Percentiles rank a stretch among this genome's conserved stretches.
Conservation (phyloP, 1,284 basidiomycete genomes). For the Pulveroboletus sp. region DNA sequence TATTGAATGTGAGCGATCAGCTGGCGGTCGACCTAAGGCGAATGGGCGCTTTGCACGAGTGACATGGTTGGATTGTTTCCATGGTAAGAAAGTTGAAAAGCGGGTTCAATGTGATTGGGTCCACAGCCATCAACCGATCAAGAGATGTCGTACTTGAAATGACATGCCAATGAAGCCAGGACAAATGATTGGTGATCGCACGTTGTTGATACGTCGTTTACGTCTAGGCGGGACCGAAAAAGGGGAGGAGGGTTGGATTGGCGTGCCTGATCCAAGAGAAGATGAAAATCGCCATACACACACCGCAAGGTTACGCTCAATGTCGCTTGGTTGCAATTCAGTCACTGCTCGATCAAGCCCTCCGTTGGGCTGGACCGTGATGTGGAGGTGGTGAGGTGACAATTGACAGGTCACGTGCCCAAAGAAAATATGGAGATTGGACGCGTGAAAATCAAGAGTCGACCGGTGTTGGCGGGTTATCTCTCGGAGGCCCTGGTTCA, state of each 20-base stretch:
- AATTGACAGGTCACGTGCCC: conserved; percentile 28
- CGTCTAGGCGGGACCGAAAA: conserved; percentile 38
- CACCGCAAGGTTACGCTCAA: conserved; percentile 23
- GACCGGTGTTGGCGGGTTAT: too few species aligned
- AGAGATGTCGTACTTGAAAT: conserved; percentile 28
- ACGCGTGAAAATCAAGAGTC: conserved; percentile 7
- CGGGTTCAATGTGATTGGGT: conserved; percentile 22
- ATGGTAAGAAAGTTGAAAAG: conserved; percentile 32
- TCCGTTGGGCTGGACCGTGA: conserved; percentile 6
- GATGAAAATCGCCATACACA: conserved; percentile 26
- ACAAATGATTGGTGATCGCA: conserved; percentile 29
- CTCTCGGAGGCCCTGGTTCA: conserved; percentile 3
- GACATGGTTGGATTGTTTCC: conserved; percentile 29
- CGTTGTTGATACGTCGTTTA: conserved; percentile 33
- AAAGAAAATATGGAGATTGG: conserved; percentile 15
- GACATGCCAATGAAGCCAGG: conserved; percentile 24
- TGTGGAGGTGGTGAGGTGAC: conserved; percentile 9
- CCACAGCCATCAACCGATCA: conserved; percentile 29
- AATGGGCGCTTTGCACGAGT: conserved; percentile 14
- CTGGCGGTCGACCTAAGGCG: neutral
- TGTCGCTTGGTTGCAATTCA: conserved; percentile 23
- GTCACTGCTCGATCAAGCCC: conserved; percentile 5
- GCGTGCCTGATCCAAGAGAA: conserved; percentile 33
- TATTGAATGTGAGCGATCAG: conserved; percentile 17
- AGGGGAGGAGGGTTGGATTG: conserved; percentile 22